Base-by-base conservation (phyloP, 2,329 filamentous ascomycete genomes). In the Samsoniella hepiali region DNA sequence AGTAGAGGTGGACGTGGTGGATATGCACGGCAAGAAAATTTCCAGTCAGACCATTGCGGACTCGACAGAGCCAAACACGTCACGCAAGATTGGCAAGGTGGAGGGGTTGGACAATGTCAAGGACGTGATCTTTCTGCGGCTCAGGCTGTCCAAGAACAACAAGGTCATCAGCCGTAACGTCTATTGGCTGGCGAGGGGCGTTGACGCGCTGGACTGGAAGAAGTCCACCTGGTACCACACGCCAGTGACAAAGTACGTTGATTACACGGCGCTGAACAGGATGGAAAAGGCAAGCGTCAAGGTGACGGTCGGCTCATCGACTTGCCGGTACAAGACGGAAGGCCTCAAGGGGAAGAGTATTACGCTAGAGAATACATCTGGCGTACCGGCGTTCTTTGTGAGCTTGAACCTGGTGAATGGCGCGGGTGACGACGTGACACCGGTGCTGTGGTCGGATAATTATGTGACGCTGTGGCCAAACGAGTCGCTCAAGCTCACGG, bases 391-490 rank as follows among this genome's bases (percentile, higher is more conserved):
- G 0, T 81, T 88, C 53, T 88, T 88, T 65, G 67, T 88, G 9
- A 75, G 79, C 2, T 61, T 88, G 36, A 79, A 79, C 53, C 69
- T 86, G 1, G 75, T 85, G 0, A 77, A 84, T 65, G 65, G 61
- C 2, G 64, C 70, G 0, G 78, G 78, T 0, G 67, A 73, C 0
- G 82, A 85, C 58, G 75, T 86, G 0, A 66, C 79, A 5, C 83
- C 84, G 0, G 78, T 85, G 1, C 74, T 76, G 27, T 88, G 86
- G 85, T 81, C 80, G 1, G 85, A 88, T 65, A 88, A 88, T 65
- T 88, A 88, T 65, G 74, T 88, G 13, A 87, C 85, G 1, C 71
- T 88, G 10, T 87, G 82, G 78, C 84, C 85, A 0, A 72, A 74
- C 1, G 86, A 88, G 74, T 80, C 73, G 59, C 51, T 85, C 13